These are phyloP conservation scores for Lipomyces chichibuensis DNA, from an alignment of 805 yeast genomes.

Conservation along the genomic window DNA sequence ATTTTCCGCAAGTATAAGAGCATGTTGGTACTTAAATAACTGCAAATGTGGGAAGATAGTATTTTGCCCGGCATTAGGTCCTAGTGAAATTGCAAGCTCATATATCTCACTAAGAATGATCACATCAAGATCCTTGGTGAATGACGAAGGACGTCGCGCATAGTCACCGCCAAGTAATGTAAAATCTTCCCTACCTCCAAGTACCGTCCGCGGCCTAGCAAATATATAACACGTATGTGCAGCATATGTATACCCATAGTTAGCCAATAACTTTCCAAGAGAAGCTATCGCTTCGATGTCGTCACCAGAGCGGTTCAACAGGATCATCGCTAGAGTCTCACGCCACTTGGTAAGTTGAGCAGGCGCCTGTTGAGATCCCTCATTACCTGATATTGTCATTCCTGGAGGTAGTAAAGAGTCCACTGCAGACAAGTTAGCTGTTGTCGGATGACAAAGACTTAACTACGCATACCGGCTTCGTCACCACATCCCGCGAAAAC, in stretches of 20 bases:
- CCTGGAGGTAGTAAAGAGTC: constrained; percentile 31
- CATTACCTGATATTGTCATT: constrained; percentile 13
- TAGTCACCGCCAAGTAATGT: constrained; percentile 40
- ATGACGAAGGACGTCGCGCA: constrained; percentile 45
- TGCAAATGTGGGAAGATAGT: constrained; percentile 55
- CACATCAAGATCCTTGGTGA: constrained; percentile 53
- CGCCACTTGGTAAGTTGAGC: constrained; percentile 41
- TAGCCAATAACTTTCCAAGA: constrained; percentile 47
- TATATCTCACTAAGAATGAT: constrained; percentile 68
- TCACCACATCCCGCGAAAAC: constrained; percentile 64
- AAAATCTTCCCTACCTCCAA: constrained; percentile 40
- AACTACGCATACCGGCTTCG: constrained; percentile 56
- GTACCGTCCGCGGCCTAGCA: constrained; percentile 36
- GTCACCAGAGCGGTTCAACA: constrained; percentile 41
- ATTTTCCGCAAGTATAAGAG: constrained; percentile 67
- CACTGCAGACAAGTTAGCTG: constrained; percentile 10
- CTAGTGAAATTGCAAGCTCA: constrained; percentile 55
- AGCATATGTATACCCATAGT: constrained; percentile 47
- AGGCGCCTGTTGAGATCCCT: constrained; percentile 14
- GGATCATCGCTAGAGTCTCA: constrained; percentile 40
- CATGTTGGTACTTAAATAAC: constrained; percentile 66
- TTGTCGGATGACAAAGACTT: background rate
- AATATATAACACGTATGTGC: constrained; percentile 49
- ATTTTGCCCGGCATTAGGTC: constrained; percentile 38
- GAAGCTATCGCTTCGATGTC: constrained; percentile 41